Conservation (phyloP, 371 early-diverging fungal species). For the Mucor saturninus region DNA sequence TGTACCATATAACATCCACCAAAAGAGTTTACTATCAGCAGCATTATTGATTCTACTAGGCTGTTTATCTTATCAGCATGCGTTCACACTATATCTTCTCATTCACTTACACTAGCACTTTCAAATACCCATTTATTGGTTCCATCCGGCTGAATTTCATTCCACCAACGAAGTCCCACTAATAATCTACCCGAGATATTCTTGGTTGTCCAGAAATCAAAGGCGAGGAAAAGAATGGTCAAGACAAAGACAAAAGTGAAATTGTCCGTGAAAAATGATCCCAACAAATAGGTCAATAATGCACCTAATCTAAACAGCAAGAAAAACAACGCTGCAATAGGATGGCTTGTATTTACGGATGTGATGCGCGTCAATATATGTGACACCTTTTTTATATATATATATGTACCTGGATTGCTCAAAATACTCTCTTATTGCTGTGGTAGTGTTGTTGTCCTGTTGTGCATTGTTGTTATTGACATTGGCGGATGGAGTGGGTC, state of each 20-base stretch:
- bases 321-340: slow-evolving; percentile 90
- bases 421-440: slow-evolving; percentile 46
- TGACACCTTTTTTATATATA: background rate
- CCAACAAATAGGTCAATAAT: slow-evolving; percentile 82
- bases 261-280: slow-evolving; percentile 74
- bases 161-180: slow-evolving; percentile 98
- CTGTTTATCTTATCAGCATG: slow-evolving; percentile 22
- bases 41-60: slow-evolving; percentile 77
- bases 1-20: slow-evolving; percentile 87
- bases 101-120: slow-evolving; percentile 74
- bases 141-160: slow-evolving; percentile 93
- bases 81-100: background rate
- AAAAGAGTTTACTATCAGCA: slow-evolving; percentile 90
- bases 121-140: slow-evolving; percentile 95
- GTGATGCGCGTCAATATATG: background rate
- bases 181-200: slow-evolving; percentile 95
- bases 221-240: slow-evolving; percentile 87
- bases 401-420: slow-evolving; percentile 47
- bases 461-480: slow-evolving; percentile 1
- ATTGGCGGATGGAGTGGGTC: slow-evolving; percentile 9
- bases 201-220: slow-evolving; percentile 99
- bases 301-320: slow-evolving; percentile 84
- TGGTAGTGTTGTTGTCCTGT: slow-evolving; percentile 20
- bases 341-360: slow-evolving; percentile 76
- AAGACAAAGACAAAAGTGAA: slow-evolving; percentile 93